Percentiles rank a stretch among this genome's conserved stretches.
Conservation (phyloP, 2,329 filamentous ascomycete species). For the Apiospora rasikravindrae region DNA sequence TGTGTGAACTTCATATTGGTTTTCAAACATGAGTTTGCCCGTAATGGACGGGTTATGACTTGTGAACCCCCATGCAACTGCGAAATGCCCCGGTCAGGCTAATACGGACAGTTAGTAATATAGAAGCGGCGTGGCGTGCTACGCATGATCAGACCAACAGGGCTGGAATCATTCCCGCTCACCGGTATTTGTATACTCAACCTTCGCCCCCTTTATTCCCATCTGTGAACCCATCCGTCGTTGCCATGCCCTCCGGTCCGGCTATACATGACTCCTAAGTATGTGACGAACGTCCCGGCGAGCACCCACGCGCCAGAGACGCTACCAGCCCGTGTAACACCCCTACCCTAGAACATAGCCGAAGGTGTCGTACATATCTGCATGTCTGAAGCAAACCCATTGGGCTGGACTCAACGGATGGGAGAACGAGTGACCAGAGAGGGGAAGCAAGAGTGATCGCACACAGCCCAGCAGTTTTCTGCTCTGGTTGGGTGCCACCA, state of each 20-base stretch:
- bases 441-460: neutral
- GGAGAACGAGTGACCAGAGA: neutral
- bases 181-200: neutral
- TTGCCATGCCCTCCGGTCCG: neutral
- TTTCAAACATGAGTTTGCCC: neutral
- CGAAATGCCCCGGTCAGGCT: neutral
- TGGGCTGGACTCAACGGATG: neutral
- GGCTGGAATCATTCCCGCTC: neutral
- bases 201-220: neutral
- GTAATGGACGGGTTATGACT: neutral
- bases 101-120: neutral
- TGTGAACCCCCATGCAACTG: neutral
- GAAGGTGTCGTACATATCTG: neutral
- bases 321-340: neutral
- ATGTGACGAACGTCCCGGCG: neutral
- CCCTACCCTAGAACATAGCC: neutral
- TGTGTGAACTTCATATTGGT: neutral
- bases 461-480: neutral
- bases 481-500: conserved; percentile 5
- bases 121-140: neutral
- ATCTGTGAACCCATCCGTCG: neutral
- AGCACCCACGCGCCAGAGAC: neutral
- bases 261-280: neutral
- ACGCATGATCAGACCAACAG: neutral
- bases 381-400: conserved; percentile 14